A percentile compares a stretch with the other conserved stretches of the same genome.
phyloP scores from a whole-genome alignment of 257 asterid genomes.

The Ajuga chamaepitys region DNA sequence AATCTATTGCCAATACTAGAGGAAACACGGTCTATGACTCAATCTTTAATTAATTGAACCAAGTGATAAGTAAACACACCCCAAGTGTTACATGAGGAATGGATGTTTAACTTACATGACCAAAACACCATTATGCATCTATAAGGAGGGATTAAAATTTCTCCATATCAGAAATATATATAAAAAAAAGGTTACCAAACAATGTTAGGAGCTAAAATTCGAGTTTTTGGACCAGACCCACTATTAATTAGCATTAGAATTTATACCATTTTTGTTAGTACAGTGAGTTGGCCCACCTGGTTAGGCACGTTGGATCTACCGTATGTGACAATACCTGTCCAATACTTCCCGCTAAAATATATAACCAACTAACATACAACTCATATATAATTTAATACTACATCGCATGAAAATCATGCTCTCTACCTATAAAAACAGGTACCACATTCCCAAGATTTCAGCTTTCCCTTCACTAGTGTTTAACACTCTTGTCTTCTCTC shows the following conservation, averaged over 20 bases:
- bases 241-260: conserved; percentile 11
- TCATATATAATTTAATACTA: not conserved
- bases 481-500: not conserved
- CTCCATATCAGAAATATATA: no score
- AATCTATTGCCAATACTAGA: no score
- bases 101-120: no score
- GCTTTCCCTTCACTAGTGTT: not conserved
- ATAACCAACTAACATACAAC: not conserved
- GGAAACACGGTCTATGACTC: no score
- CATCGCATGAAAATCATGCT: not conserved
- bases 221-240: conserved; percentile 18
- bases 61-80: no score
- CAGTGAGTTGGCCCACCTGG: conserved; percentile 14
- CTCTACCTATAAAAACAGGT: conserved; percentile 36
- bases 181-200: no score
- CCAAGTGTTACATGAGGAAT: no score
- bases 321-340: conserved; percentile 3
- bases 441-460: conserved; percentile 11
- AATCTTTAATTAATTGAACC: no score
- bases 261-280: conserved; percentile 19
- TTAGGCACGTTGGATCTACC: conserved; percentile 7
- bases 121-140: no score
- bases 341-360: conserved; percentile 28
- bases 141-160: no score
- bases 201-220: conserved; percentile 16